Evolutionary conservation across 2,329 filamentous ascomycete genomes (phyloP).

Genomic region (Dactylellina sp.): DNA sequence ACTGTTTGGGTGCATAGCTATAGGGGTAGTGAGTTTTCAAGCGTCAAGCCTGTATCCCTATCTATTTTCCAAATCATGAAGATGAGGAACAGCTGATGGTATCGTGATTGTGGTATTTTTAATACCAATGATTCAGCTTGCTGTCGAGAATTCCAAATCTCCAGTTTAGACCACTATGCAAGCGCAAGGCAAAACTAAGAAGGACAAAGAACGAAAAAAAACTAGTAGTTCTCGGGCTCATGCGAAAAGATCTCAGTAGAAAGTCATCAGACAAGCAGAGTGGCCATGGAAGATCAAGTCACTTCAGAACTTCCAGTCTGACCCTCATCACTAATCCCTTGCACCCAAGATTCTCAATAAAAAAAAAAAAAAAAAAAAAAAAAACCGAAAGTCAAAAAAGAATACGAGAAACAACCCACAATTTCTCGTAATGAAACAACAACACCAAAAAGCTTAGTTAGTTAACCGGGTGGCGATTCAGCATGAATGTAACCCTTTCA

Average conservation of each 20-base stretch:
- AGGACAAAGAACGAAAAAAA: too few relatives aligned
- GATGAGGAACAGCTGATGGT: constrained; percentile 18
- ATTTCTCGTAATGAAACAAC: not conserved
- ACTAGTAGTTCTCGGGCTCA: constrained; percentile 16
- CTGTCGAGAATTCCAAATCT: constrained; percentile 38
- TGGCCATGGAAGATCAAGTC: not conserved
- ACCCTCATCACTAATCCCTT: constrained; percentile 8
- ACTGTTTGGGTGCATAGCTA: not conserved
- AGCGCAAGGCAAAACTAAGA: not conserved
- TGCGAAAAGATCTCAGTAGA: constrained; percentile 21
- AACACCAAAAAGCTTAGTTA: not conserved
- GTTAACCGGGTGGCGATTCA: constrained; percentile 12
- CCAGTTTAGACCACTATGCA: not conserved
- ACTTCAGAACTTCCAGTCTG: not conserved
- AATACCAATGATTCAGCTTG: constrained; percentile 16
- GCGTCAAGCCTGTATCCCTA: constrained; percentile 1
- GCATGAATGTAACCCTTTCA: not conserved
- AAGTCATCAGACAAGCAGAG: not conserved
- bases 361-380: constrained; percentile 3
- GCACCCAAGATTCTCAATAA: not conserved
- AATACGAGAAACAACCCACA: constrained; percentile 3
- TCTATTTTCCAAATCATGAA: not conserved
- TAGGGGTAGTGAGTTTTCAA: not conserved
- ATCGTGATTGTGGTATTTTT: constrained; percentile 28
- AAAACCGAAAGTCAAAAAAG: not conserved